A percentile compares a stretch with the other conserved stretches of the same genome.
These are phyloP conservation scores for Auxenochlorella pyrenoidosa DNA, from an alignment of 139 green algal species.

Conservation along the genomic window DNA sequence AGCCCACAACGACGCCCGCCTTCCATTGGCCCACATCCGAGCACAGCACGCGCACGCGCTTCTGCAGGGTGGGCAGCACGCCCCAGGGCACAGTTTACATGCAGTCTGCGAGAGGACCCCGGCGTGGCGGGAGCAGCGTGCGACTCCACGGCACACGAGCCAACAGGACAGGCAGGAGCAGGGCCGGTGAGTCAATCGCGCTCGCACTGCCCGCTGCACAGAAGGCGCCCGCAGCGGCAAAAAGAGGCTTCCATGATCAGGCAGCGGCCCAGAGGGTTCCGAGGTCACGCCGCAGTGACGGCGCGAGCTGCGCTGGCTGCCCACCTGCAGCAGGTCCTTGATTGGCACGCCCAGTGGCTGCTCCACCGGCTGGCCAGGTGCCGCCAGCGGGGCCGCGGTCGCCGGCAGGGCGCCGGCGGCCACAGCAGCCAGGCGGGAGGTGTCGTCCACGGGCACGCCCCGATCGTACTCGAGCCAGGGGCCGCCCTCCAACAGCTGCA, in stretches of 20 bases:
- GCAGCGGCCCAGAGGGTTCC: too few species aligned
- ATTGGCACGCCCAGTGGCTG: conserved; percentile 7
- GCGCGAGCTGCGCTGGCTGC: neutral
- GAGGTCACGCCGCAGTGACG: too few species aligned
- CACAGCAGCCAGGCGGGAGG: neutral
- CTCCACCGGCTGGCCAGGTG: neutral
- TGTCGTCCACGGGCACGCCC: neutral
- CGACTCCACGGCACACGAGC: neutral
- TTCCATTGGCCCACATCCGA: conserved; percentile 3
- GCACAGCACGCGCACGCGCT: conserved; percentile 18
- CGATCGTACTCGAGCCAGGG: conserved; percentile 17
- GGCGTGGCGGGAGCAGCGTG: too few species aligned
- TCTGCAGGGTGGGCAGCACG: neutral
- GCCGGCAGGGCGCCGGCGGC: neutral
- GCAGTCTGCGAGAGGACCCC: too few species aligned
- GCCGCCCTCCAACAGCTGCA: neutral
- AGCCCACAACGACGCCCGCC: neutral
- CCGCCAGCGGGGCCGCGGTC: neutral
- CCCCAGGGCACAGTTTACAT: too few species aligned
- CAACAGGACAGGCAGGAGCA: neutral
- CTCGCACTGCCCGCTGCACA: neutral
- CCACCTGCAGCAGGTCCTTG: neutral
- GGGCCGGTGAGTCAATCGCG: neutral
- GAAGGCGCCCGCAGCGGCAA: neutral
- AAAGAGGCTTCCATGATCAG: too few species aligned